Base-by-base conservation (phyloP, 164 flowering plant species). In the grape (Vitis vinifera) region DNA sequence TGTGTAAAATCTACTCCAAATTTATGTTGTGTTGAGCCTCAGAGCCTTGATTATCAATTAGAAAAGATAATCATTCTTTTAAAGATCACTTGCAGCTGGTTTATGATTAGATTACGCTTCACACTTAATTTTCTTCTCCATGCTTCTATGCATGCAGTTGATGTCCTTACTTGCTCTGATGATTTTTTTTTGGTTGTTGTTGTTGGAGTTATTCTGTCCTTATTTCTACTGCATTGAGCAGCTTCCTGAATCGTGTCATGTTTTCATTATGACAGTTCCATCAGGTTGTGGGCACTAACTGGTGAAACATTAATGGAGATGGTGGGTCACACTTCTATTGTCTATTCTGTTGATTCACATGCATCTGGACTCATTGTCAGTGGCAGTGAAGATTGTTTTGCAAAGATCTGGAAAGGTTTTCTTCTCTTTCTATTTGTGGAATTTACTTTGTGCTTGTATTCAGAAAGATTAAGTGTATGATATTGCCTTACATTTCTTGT, bases 401-500 rank as follows among this genome's bases (percentile, higher is more conserved):
- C 92, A 37, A 96, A 89, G 80, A 96, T 96, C 71, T 96, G 99
- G 99, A 96, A 90, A 88, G 99, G 99, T 92, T 72, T 56, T 60
- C 44, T 61, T 64, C 29, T 31, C 12, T 4, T 16, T 14, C 9
- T 59, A 1, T 15, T 58, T 58, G 3, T 48, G 9, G 19, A 68
- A 27, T 48, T 14, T 50, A 49, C 58, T 51, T 69, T 48, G 10
- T 51, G 49, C 27, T 67, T 55, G 6, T 4, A 60, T 70, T 17
- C 47, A 48, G 12, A 23, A 53, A 23, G 14, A 53, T 64, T 49
- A 64, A 1, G 1, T 15, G 44, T 9, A 61, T 37, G 31, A 15
- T 10, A 13, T 60, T 37, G 44, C 7, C 44, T 37, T 6, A 37
- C 44, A 4, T 37, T 37, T 37, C 44, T 37, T 37, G 44, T 37